phyloP scores from a whole-genome alignment of 1,284 basidiomycete species.

The Ganoderma meredithae region DNA sequence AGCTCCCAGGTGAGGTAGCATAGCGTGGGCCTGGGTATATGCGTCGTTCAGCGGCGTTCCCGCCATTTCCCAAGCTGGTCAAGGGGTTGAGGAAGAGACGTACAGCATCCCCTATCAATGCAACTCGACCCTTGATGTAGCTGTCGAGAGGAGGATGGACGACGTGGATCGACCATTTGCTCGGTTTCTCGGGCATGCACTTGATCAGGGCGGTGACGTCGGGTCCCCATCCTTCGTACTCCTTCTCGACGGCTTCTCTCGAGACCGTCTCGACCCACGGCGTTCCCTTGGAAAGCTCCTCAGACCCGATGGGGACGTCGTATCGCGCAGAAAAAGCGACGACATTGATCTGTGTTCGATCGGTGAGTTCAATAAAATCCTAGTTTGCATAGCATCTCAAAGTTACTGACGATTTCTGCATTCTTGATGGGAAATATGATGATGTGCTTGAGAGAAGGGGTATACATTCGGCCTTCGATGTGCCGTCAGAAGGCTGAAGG shows the following conservation, averaged over 20 bases:
- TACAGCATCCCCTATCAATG: constrained; percentile 67
- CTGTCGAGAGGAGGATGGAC: constrained; percentile 56
- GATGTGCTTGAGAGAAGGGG: constrained; percentile 52
- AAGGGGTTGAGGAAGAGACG: constrained; percentile 5
- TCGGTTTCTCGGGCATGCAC: constrained; percentile 54
- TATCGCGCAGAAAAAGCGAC: constrained; percentile 58
- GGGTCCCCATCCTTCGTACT: constrained; percentile 57
- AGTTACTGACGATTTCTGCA: constrained; percentile 45
- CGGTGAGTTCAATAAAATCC: background rate
- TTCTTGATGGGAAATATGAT: constrained; percentile 62
- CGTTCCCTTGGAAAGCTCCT: constrained; percentile 42
- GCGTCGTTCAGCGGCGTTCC: background rate
- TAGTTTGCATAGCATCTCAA: background rate
- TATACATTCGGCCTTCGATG: background rate
- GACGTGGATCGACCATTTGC: constrained; percentile 67
- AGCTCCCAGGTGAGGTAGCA: constrained; percentile 67
- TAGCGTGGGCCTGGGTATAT: constrained; percentile 57
- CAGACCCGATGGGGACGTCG: constrained; percentile 46
- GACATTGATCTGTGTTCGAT: constrained; percentile 54
- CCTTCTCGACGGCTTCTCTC: constrained; percentile 52
- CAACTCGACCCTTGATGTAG: constrained; percentile 56
- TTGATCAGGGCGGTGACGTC: constrained; percentile 53
- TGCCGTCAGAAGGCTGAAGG: background rate
- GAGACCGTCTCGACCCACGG: constrained; percentile 58
- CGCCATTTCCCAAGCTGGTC: background rate